Evolutionary conservation across 306 rosid genomes (phyloP).

Genomic region (Macrotyloma uniflorum): DNA sequence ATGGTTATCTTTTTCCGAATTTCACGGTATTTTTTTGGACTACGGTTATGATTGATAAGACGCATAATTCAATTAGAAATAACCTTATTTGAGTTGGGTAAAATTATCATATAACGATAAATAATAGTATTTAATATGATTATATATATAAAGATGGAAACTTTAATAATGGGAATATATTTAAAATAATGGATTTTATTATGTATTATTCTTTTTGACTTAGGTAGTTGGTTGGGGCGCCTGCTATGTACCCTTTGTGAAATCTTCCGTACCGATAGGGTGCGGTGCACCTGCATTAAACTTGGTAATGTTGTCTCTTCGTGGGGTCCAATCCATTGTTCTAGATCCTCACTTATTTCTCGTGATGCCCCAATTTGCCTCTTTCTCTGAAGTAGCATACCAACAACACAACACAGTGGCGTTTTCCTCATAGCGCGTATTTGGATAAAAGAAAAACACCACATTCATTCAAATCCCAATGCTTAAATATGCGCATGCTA

Average conservation of each 20-base stretch:
- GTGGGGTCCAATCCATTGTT: constrained; percentile 23
- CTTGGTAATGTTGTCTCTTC: neutral
- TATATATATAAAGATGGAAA: no score
- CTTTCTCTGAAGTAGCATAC: neutral
- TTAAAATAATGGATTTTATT: neutral
- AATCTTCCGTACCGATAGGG: constrained; percentile 39
- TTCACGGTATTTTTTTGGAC: no score
- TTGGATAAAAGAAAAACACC: neutral
- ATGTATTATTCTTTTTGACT: neutral
- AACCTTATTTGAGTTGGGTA: no score
- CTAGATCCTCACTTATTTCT: neutral
- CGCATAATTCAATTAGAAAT: no score
- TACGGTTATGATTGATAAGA: no score
- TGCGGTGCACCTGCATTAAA: constrained; percentile 37
- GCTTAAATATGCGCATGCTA: no score
- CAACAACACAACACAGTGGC: neutral
- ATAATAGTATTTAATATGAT: no score
- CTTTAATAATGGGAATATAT: neutral
- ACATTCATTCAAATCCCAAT: no score
- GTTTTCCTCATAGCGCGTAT: neutral
- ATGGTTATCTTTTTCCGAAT: no score
- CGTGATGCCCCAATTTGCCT: neutral
- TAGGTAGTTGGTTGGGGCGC: neutral
- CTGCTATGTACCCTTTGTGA: neutral
- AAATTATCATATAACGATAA: no score